Conservation (phyloP, 371 early-diverging fungal genomes). For the Mucor lusitanicus region DNA sequence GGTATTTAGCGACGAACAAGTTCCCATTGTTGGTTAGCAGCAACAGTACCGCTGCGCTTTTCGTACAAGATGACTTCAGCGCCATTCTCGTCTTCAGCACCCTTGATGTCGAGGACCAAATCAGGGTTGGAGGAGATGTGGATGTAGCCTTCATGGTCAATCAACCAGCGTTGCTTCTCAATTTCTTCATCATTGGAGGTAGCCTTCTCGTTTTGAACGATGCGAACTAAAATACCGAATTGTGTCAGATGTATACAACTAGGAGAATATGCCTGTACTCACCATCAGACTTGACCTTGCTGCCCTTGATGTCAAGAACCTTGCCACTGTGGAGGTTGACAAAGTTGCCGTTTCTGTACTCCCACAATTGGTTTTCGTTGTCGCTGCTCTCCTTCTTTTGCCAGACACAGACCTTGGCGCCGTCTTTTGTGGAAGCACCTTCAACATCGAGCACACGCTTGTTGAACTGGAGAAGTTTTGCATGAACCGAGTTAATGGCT, state of each 20-base stretch:
- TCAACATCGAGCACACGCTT: conserved; percentile 32
- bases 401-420: conserved; percentile 26
- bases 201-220: conserved; percentile 26
- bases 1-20: conserved; percentile 9
- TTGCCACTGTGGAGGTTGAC: conserved; percentile 28
- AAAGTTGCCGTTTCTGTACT: conserved; percentile 23
- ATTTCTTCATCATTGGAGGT: conserved; percentile 51
- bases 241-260: background rate
- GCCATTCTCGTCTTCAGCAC: conserved; percentile 34
- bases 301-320: conserved; percentile 29
- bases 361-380: conserved; percentile 32
- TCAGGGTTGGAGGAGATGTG: conserved; percentile 19
- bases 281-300: conserved; percentile 16
- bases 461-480: conserved; percentile 13
- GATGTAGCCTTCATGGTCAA: conserved; percentile 77
- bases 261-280: background rate
- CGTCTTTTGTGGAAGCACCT: conserved; percentile 25
- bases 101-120: conserved; percentile 35
- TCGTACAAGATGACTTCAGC: conserved; percentile 34
- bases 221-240: background rate
- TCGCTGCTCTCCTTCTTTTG: conserved; percentile 17
- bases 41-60: conserved; percentile 21
- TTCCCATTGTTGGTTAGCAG: conserved; percentile 32
- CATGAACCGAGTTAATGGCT: background rate
- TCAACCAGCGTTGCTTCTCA: conserved; percentile 75